These are phyloP conservation scores for Oryza longistaminata DNA, from an alignment of 176 grass and related monocot genomes.

Conservation along the genomic window DNA sequence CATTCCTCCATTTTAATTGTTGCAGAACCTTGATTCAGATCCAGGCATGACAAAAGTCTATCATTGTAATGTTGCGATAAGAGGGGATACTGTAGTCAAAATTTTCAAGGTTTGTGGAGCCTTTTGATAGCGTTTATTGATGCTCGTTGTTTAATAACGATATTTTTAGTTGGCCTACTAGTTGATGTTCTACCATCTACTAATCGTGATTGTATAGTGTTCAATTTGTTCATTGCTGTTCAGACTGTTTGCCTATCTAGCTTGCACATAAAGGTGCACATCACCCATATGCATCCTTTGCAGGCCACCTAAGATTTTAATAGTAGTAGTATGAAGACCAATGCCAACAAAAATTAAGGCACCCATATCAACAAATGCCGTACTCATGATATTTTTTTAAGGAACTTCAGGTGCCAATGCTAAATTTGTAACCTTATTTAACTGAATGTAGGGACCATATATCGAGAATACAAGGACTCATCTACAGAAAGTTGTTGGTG, in stretches of 20 bases:
- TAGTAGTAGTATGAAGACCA: not conserved
- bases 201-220: not conserved
- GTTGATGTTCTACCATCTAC: no score
- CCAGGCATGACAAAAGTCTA: constrained; percentile 50
- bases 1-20: constrained; percentile 15
- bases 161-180: no score
- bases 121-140: not conserved
- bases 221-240: not conserved
- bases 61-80: constrained; percentile 63
- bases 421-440: constrained; percentile 21
- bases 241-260: not conserved
- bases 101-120: constrained; percentile 58
- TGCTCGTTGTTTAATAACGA: no score
- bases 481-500: constrained; percentile 68
- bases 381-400: not conserved
- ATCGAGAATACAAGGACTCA: constrained; percentile 62
- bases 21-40: constrained; percentile 65
- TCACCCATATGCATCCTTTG: not conserved
- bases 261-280: not conserved
- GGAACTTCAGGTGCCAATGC: not conserved
- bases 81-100: constrained; percentile 1
- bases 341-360: not conserved
- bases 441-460: constrained; percentile 61
- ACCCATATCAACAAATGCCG: not conserved
- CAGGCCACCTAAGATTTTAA: not conserved